Percentiles rank a stretch among this genome's conserved stretches.
phyloP scores from a whole-genome alignment of 2,329 filamentous ascomycete species.

The Lachnellula occidentalis region DNA sequence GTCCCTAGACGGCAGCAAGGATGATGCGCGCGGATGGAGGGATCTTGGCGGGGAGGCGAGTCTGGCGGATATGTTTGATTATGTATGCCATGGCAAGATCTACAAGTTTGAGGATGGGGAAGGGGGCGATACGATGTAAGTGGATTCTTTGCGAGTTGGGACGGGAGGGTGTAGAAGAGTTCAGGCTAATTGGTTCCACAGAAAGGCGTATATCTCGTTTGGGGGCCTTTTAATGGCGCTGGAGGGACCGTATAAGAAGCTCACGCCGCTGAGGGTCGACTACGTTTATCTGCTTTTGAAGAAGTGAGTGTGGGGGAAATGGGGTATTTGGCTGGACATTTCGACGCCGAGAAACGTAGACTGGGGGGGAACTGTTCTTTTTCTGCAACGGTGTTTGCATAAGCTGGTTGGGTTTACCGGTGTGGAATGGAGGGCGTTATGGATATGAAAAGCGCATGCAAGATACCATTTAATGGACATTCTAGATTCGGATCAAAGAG shows the following conservation, averaged over 20 bases:
- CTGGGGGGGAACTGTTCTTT: not conserved
- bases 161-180: not conserved
- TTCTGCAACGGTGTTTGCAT: constrained; percentile 7
- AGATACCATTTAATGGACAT: not conserved
- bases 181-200: constrained; percentile 35
- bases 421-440: constrained; percentile 15
- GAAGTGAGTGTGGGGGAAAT: constrained; percentile 51
- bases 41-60: constrained; percentile 60
- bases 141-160: constrained; percentile 20
- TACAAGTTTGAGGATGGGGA: constrained; percentile 80
- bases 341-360: not conserved
- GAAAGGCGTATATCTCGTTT: constrained; percentile 91
- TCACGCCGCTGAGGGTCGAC: constrained; percentile 86
- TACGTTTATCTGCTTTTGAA: constrained; percentile 91
- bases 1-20: constrained; percentile 76
- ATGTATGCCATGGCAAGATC: constrained; percentile 83
- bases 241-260: constrained; percentile 92
- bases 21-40: constrained; percentile 75
- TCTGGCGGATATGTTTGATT: constrained; percentile 76
- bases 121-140: constrained; percentile 81
- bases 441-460: constrained; percentile 19
- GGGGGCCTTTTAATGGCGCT: constrained; percentile 86
- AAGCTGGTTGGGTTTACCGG: constrained; percentile 16
- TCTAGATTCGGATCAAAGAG: not conserved
- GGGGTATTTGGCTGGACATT: not conserved